Evolutionary conservation across 1,139 yeast species (phyloP).

Genomic region (Debaryomyces fabryi): DNA sequence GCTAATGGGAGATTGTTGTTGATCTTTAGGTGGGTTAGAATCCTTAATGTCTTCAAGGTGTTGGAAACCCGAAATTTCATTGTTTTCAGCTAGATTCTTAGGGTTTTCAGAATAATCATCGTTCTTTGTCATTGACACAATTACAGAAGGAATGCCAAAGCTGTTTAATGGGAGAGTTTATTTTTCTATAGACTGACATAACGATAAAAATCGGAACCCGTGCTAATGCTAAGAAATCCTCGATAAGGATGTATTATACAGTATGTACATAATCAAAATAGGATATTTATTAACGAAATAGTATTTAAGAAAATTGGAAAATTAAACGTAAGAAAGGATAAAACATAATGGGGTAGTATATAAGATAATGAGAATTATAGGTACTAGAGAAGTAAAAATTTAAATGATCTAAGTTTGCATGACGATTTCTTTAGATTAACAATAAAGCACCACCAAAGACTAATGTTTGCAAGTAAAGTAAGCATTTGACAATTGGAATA

Average conservation of each 20-base stretch:
- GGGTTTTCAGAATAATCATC: not conserved
- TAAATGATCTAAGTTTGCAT: conserved; percentile 1
- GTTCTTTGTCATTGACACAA: conserved; percentile 1
- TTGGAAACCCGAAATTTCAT: conserved; percentile 8
- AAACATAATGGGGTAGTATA: not conserved
- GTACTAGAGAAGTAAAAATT: not conserved
- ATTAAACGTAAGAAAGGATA: not conserved
- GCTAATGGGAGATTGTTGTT: not conserved
- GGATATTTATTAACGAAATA: not conserved
- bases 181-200: not conserved
- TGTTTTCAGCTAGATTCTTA: conserved; percentile 3
- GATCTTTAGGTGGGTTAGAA: not conserved
- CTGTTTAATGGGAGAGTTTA: not conserved
- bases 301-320: not conserved
- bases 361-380: not conserved
- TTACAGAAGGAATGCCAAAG: not conserved
- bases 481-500: conserved; percentile 18
- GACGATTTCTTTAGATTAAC: conserved; percentile 10
- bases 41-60: not conserved
- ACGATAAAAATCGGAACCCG: not conserved
- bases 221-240: not conserved
- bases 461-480: conserved; percentile 22
- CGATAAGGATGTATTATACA: not conserved
- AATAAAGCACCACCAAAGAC: conserved; percentile 26
- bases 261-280: not conserved